Evolutionary conservation across 257 asterid species (phyloP), one percentile per base, ranked within the genome.

Genomic region (Salvia miltiorrhiza): DNA sequence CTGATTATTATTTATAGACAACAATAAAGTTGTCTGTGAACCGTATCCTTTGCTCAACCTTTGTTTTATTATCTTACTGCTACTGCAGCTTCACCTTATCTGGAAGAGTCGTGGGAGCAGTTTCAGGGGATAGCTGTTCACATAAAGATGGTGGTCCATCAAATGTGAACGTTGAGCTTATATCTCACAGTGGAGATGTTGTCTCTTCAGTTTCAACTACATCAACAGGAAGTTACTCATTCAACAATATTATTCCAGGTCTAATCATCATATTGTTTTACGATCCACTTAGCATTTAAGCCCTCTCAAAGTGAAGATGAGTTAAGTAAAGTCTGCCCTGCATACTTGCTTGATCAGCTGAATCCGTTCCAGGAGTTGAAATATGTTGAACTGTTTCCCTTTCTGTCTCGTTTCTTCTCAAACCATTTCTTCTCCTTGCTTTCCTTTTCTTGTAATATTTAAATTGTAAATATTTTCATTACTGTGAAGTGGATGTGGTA

Each of bases 91-190:
- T 93, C 84, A 77, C 94, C 72, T 59, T 87, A 53, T 70, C 87
- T 58, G 98, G 98, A 65, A 80, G 87, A 75, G 86, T 93, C 69
- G 83, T 87, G 24, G 98, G 97, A 79, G 91, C 93, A 45, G 90
- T 77, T 76, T 89, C 94, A n/a, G 96, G 96, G 24, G 83, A 81
- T 64, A 84, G 94, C 80, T 93, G 95, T 77, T 71, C 82, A 4
- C 76, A 61, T 65, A 88, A 84, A 79, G 77, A 77, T 63, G 88
- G 84, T 24, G 98, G 98, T 70, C 98, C 98, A 45, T 83, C 97
- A 53, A 70, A 86, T 78, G 95, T 93, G 74, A 85, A 81, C 4
- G 82, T 93, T 69, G 88, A 88, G 81, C 94, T 93, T 62, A 52
- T 86, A 80, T 88, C 97, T 78, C 82, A 82, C 70, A 61, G 70